These are phyloP conservation scores for Myxozyma vanderwaltii DNA, from an alignment of 805 yeast genomes.

Conservation along the genomic window DNA sequence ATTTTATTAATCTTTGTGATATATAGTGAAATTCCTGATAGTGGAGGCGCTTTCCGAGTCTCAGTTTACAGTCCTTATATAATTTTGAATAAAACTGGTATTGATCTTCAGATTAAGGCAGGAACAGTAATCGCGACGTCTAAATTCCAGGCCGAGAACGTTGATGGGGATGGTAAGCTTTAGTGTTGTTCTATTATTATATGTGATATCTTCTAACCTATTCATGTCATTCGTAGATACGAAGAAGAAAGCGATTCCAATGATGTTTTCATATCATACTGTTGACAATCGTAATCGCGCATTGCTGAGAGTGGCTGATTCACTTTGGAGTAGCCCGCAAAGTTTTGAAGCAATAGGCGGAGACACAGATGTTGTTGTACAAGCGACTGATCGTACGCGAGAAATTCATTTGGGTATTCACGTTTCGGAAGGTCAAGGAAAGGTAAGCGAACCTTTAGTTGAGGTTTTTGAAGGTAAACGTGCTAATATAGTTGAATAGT, in stretches of 20 bases:
- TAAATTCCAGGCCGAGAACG: slow-evolving; percentile 13
- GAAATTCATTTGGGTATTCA: slow-evolving; percentile 78
- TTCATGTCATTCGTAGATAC: slow-evolving; percentile 31
- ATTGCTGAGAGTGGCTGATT: slow-evolving; percentile 62
- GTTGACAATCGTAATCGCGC: slow-evolving; percentile 69
- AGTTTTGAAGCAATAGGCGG: slow-evolving; percentile 93
- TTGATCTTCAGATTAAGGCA: slow-evolving; percentile 59
- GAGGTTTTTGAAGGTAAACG: neutral
- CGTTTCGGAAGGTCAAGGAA: slow-evolving; percentile 82
- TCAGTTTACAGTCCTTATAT: slow-evolving; percentile 84
- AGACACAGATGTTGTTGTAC: slow-evolving; percentile 56
- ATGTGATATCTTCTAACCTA: neutral
- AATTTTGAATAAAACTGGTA: slow-evolving; percentile 77
- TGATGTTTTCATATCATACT: slow-evolving; percentile 80
- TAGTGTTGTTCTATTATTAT: neutral
- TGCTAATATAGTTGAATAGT: slow-evolving; percentile 38
- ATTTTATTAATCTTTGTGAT: neutral
- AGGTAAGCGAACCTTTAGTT: slow-evolving; percentile 35
- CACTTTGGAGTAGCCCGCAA: slow-evolving; percentile 69
- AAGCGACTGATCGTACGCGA: slow-evolving; percentile 39
- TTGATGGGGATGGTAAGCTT: slow-evolving; percentile 15
- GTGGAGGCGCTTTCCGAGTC: slow-evolving; percentile 63
- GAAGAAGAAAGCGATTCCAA: slow-evolving; percentile 51
- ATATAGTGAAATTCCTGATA: slow-evolving; percentile 43
- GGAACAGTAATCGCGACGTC: slow-evolving; percentile 57